phyloP scores from a whole-genome alignment of 1,284 basidiomycete genomes.

The Cutaneotrichosporon arboriforme region DNA sequence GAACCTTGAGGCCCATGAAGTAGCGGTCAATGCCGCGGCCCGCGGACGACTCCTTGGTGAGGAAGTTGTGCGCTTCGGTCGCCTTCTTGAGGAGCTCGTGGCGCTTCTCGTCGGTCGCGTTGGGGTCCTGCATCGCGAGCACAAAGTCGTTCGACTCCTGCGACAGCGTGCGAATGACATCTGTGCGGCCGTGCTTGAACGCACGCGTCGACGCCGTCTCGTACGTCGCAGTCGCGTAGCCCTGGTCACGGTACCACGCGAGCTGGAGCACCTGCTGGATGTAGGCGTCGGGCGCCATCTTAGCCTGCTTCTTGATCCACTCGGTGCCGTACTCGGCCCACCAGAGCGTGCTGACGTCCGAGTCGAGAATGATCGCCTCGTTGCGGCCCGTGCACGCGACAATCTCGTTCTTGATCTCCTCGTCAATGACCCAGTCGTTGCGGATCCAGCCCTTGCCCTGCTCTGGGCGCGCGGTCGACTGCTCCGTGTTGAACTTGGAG shows the following conservation, averaged over 20 bases:
- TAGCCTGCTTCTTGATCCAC: conserved; percentile 81
- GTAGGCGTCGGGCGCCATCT: conserved; percentile 80
- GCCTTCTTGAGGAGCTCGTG: conserved; percentile 62
- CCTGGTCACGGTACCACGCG: conserved; percentile 78
- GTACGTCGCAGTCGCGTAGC: conserved; percentile 80
- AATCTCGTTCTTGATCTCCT: conserved; percentile 58
- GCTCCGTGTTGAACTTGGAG: conserved; percentile 39
- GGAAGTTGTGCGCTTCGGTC: conserved; percentile 64
- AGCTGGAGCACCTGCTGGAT: conserved; percentile 91
- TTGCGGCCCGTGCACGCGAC: conserved; percentile 59
- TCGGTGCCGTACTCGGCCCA: conserved; percentile 80
- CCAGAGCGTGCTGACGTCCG: conserved; percentile 78
- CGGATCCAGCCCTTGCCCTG: conserved; percentile 55
- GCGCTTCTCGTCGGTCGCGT: conserved; percentile 49
- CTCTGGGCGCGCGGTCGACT: conserved; percentile 5
- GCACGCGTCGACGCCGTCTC: conserved; percentile 90
- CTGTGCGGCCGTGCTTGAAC: conserved; percentile 85
- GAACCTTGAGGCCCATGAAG: conserved; percentile 73
- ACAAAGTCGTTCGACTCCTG: conserved; percentile 74
- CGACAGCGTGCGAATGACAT: conserved; percentile 79
- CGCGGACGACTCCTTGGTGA: conserved; percentile 72
- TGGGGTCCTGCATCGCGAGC: conserved; percentile 61
- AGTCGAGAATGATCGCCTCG: conserved; percentile 62
- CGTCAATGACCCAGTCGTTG: conserved; percentile 72
- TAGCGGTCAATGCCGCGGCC: conserved; percentile 90